Conservation (phyloP, 441 rosid species). For the Sinapis alba region DNA sequence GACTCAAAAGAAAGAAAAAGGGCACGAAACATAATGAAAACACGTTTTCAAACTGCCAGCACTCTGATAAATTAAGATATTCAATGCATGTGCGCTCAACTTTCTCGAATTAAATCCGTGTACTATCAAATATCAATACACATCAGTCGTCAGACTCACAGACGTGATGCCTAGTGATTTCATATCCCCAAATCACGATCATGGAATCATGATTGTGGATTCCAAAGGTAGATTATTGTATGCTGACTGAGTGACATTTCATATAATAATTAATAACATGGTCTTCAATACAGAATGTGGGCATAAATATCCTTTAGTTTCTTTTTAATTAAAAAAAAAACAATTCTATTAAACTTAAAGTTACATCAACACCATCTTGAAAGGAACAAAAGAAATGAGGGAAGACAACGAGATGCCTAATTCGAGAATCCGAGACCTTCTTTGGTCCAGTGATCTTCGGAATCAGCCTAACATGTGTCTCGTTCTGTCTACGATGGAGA, state of each 20-base stretch:
- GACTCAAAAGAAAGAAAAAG: constrained; percentile 5
- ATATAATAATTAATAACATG: not conserved
- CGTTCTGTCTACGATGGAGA: too few relatives aligned
- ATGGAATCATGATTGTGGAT: not conserved
- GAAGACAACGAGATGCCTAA: not conserved
- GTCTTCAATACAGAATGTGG: not conserved
- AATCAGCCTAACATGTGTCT: too few relatives aligned
- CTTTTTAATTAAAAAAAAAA: not conserved
- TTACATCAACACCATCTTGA: not conserved
- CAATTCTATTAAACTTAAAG: too few relatives aligned
- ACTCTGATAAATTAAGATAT: constrained; percentile 11
- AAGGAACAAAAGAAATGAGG: not conserved
- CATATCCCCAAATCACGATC: not conserved
- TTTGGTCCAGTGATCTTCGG: too few relatives aligned
- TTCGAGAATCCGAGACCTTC: too few relatives aligned
- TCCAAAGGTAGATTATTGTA: not conserved
- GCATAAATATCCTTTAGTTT: not conserved
- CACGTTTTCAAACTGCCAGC: constrained; percentile 24
- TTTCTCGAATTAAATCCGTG: constrained; percentile 1
- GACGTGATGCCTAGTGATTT: not conserved
- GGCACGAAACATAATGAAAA: not conserved
- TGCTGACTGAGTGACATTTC: not conserved
- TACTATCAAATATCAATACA: not conserved
- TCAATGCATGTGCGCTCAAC: not conserved
- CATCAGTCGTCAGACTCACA: not conserved